phyloP scores from a whole-genome alignment of 2,329 filamentous ascomycete species.

The Xylariaceae sp. region DNA sequence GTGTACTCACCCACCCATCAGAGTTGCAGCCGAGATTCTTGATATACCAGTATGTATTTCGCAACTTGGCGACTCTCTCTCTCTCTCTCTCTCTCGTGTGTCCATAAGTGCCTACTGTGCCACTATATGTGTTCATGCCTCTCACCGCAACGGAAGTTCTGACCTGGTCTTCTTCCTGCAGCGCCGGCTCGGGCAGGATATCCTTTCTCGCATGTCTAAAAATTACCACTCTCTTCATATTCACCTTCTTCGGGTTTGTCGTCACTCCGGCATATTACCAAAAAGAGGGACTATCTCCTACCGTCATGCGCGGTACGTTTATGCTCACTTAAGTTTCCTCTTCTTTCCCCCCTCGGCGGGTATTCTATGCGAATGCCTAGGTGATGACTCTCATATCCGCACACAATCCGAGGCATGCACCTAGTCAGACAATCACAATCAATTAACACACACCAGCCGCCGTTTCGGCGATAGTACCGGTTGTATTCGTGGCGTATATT shows the following conservation, averaged over 20 bases:
- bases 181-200: conserved; percentile 59
- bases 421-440: neutral
- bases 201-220: conserved; percentile 66
- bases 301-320: conserved; percentile 24
- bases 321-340: too few relatives aligned
- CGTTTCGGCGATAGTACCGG: conserved; percentile 56
- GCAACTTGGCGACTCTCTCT: neutral
- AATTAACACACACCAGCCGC: conserved; percentile 39
- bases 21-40: conserved; percentile 55
- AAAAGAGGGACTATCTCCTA: conserved; percentile 29
- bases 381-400: too few relatives aligned
- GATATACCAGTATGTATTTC: conserved; percentile 54
- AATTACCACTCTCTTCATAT: conserved; percentile 63
- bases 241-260: conserved; percentile 59
- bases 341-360: neutral
- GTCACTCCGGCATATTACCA: conserved; percentile 54
- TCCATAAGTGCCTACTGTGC: neutral
- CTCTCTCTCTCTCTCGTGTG: neutral
- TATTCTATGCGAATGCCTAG: too few relatives aligned
- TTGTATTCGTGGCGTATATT: conserved; percentile 58
- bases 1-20: conserved; percentile 22
- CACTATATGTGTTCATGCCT: neutral
- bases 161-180: neutral
- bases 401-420: neutral
- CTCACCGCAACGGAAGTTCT: neutral